Evolutionary conservation across 352 stramenopile genomes (phyloP).

Genomic region (Phytophthora cryptogea): DNA sequence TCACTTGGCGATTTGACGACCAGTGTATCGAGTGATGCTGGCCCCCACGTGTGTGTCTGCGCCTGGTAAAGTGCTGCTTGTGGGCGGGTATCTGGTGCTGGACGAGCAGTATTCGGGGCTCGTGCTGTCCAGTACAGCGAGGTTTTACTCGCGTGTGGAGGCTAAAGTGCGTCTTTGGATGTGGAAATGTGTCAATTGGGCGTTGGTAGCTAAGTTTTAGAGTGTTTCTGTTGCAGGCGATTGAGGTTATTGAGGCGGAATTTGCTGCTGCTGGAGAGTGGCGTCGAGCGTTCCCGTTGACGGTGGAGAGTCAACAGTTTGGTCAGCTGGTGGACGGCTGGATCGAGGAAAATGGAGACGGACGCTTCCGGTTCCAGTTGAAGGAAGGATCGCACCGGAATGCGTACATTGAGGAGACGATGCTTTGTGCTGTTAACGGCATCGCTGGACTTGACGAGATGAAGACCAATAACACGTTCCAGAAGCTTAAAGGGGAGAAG

Average conservation of each 20-base stretch:
- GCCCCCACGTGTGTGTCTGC: constrained; percentile 77
- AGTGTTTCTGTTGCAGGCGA: constrained; percentile 11
- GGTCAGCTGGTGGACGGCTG: constrained; percentile 51
- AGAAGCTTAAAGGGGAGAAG: constrained; percentile 21
- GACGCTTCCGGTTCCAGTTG: constrained; percentile 37
- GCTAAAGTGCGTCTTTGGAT: constrained; percentile 11
- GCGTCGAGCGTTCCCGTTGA: constrained; percentile 37
- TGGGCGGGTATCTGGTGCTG: constrained; percentile 96
- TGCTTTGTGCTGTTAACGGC: constrained; percentile 75
- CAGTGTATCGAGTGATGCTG: constrained; percentile 5
- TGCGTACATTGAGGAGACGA: constrained; percentile 91
- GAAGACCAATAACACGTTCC: constrained; percentile 30
- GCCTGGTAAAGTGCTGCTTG: constrained; percentile 97
- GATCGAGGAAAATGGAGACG: constrained; percentile 27
- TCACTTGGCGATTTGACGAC: constrained; percentile 7
- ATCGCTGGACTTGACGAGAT: constrained; percentile 43
- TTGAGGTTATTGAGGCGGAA: background rate
- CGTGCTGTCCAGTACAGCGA: constrained; percentile 91
- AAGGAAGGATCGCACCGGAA: constrained; percentile 65
- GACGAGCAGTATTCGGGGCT: constrained; percentile 90
- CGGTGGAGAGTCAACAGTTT: constrained; percentile 93
- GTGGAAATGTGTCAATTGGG: constrained; percentile 6
- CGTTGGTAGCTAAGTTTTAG: background rate
- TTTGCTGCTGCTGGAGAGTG: constrained; percentile 7
- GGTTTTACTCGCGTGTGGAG: constrained; percentile 92